Evolutionary conservation across 352 stramenopile species (phyloP).

Genomic region (Phytophthora cryptogea): DNA sequence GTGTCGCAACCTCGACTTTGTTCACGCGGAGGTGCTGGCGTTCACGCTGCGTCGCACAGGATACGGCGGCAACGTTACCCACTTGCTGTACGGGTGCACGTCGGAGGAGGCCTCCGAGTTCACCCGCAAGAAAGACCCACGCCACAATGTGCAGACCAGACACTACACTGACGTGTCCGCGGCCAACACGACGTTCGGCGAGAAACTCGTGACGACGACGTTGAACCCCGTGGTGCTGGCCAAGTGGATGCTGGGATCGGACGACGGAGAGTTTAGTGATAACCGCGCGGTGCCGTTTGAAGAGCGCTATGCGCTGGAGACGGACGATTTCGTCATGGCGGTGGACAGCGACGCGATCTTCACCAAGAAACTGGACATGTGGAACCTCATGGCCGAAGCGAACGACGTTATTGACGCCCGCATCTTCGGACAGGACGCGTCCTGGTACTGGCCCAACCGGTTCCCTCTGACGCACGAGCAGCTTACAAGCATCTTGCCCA

Average conservation of each 20-base stretch:
- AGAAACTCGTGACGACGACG: conserved; percentile 65
- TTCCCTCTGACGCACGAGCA: conserved; percentile 47
- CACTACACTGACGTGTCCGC: conserved; percentile 46
- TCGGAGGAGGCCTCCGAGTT: conserved; percentile 38
- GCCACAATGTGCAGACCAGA: conserved; percentile 46
- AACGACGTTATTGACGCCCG: conserved; percentile 67
- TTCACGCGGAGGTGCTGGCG: conserved; percentile 73
- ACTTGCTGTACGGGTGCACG: conserved; percentile 80
- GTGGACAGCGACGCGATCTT: conserved; percentile 85
- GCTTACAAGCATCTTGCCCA: conserved; percentile 42
- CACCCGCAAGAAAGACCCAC: conserved; percentile 54
- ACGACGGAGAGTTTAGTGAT: conserved; percentile 25
- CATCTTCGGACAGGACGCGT: conserved; percentile 76
- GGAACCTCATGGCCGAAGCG: conserved; percentile 65
- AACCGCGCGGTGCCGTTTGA: conserved; percentile 23
- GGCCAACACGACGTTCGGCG: conserved; percentile 49
- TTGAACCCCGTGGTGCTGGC: conserved; percentile 58
- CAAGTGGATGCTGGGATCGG: conserved; percentile 53
- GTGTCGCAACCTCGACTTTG: conserved; percentile 61
- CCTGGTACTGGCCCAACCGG: conserved; percentile 73
- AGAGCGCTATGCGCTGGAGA: conserved; percentile 40
- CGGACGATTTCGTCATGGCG: conserved; percentile 77
- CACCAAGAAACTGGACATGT: conserved; percentile 79
- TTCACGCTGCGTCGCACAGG: conserved; percentile 64
- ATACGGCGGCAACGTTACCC: conserved; percentile 62